These are phyloP conservation scores for Cercospora sp. DNA, from an alignment of 2,329 filamentous ascomycete species.

Conservation along the genomic window DNA sequence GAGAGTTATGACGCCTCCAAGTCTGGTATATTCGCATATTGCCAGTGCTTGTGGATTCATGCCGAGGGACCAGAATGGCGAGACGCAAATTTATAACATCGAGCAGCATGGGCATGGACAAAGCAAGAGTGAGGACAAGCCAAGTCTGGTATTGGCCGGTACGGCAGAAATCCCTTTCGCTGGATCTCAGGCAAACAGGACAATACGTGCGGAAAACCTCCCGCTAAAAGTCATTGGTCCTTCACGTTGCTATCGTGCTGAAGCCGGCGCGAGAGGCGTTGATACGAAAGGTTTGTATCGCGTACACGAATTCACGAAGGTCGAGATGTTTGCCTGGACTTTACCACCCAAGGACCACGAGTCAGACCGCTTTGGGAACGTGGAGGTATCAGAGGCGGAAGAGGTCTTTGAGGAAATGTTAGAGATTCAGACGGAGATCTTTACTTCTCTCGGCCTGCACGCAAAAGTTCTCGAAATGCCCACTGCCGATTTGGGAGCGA, in stretches of 20 bases:
- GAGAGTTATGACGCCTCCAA: slow-evolving; percentile 79
- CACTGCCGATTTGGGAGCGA: slow-evolving; percentile 80
- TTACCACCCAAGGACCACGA: slow-evolving; percentile 29
- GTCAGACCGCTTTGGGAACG: slow-evolving; percentile 32
- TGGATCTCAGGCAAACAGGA: slow-evolving; percentile 77
- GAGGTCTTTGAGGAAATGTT: slow-evolving; percentile 81
- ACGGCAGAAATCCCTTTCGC: slow-evolving; percentile 95
- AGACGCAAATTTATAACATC: slow-evolving; percentile 87
- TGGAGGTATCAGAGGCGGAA: slow-evolving; percentile 44
- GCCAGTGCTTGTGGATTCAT: slow-evolving; percentile 91
- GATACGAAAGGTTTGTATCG: slow-evolving; percentile 94
- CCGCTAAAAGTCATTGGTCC: slow-evolving; percentile 79
- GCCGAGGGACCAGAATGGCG: slow-evolving; percentile 83
- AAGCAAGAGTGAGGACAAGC: slow-evolving; percentile 59
- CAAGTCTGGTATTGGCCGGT: slow-evolving; percentile 74
- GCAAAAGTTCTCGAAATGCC: slow-evolving; percentile 95
- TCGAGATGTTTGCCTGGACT: slow-evolving; percentile 96
- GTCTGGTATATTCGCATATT: slow-evolving; percentile 88
- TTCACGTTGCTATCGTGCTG: slow-evolving; percentile 91
- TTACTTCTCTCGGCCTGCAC: slow-evolving; percentile 72
- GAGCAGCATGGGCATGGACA: slow-evolving; percentile 62
- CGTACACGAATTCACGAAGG: slow-evolving; percentile 98
- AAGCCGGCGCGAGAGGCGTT: slow-evolving; percentile 84
- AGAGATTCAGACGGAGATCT: slow-evolving; percentile 79
- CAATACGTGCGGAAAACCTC: slow-evolving; percentile 64